Evolutionary conservation across 495 filamentous ascomycete species (phyloP).

Genomic region (Darksidea phi): DNA sequence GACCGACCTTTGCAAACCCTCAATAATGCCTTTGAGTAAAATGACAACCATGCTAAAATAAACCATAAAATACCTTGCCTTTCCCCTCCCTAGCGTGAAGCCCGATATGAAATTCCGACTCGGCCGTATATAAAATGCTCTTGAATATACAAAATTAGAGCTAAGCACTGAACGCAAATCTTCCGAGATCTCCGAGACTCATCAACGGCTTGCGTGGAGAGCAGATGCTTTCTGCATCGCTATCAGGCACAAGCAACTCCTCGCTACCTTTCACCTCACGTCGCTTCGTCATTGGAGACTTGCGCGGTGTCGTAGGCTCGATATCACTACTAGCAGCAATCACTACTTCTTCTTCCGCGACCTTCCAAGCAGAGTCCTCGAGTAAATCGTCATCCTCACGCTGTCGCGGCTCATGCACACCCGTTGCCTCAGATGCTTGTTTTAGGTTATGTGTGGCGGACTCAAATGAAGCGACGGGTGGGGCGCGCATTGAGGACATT

Average conservation of each 20-base stretch:
- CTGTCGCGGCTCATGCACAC: too few species aligned
- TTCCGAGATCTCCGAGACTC: constrained; percentile 39
- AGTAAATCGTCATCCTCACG: constrained; percentile 4
- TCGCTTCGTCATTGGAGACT: constrained; percentile 26
- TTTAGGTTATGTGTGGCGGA: background rate
- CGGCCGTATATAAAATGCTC: background rate
- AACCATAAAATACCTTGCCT: too few species aligned
- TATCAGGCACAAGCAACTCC: constrained; percentile 69
- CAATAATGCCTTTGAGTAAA: too few species aligned
- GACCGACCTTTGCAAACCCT: too few species aligned
- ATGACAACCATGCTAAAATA: too few species aligned
- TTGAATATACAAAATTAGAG: background rate
- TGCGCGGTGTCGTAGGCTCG: background rate
- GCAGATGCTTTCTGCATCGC: constrained; percentile 53
- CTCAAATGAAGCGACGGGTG: background rate
- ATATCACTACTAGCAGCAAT: constrained; percentile 17
- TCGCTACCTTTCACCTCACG: constrained; percentile 62
- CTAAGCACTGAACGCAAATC: constrained; percentile 40
- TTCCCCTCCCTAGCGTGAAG: too few species aligned
- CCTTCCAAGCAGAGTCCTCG: constrained; percentile 11
- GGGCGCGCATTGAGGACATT: background rate
- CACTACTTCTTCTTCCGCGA: constrained; percentile 27
- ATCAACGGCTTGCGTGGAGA: constrained; percentile 27
- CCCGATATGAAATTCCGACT: background rate
- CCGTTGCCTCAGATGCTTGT: background rate